Evolutionary conservation across 306 rosid genomes (phyloP), one percentile per base, ranked within the genome.

Genomic region (Ammopiptanthus mongolicus): DNA sequence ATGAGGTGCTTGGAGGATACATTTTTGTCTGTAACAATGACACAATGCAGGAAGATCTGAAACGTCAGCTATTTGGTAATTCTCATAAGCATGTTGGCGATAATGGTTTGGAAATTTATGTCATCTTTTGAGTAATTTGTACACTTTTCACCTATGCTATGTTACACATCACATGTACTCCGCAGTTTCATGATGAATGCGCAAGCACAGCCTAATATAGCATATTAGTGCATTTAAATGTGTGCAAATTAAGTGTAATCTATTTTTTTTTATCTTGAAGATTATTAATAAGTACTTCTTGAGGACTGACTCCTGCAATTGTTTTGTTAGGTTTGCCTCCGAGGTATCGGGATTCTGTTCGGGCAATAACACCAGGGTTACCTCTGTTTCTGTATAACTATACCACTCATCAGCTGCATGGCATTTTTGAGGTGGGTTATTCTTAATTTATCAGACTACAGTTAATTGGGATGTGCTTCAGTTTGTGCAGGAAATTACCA

Each of bases 1-100:
- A 96, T 87, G 99, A 96, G 79, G 99, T 96, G 76, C 97, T 96
- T 56, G 99, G 99, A 18, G 99, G 99, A 65, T 96, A 96, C 91
- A 96, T 96, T 79, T 96, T 96, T 83, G 99, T 92, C 5, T 92
- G 98, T 69, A 96, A 96, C 88, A 96, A 96, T 69, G 98, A 96
- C 82, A 96, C 99, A 2, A 96, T 96, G 99, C 98, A 92, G 88
- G 99, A 96, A 87, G 99, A 96, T 84, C 81, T 96, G 31, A 96
- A 92, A 84, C 87, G 99, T 15, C 97, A 96, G 83, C 90, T 96
- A 60, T 96, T 96, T 77, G 99, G 99, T 91, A 88, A 77, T 69
- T 56, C 8, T 48, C 19, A 48, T 2, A 65, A 17, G 19, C 17
- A 33, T 51, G 53, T 2, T 14, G 66, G 53, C 59, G 33, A 57